Base-by-base conservation (phyloP, 345 rosid genomes). In the Salix arbutifolia region DNA sequence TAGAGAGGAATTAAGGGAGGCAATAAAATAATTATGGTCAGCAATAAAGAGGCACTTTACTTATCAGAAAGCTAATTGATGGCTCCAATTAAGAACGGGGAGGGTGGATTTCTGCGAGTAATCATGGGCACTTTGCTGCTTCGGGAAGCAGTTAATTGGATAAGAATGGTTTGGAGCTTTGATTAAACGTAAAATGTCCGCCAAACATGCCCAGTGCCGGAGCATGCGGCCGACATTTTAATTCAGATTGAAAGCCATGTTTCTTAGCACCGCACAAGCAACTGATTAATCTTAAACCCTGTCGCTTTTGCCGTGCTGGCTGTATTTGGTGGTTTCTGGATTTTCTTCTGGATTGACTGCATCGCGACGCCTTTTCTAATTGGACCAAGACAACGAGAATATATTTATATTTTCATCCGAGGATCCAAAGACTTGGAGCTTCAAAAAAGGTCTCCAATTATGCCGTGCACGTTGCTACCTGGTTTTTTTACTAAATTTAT, bases 391-490 rank as follows among this genome's bases (percentile, higher is more conserved):
- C 60, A 72, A 0, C 6, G 21, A 35, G 65, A 72, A 46, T 78
- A 50, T 25, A 53, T 53, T 26, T 31, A 30, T 28, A 46, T 71
- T 72, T 53, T 30, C 65, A 33, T 33, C 17, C 28, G 75, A 61
- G 76, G 71, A 76, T 35, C 56, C 67, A 72, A 60, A 73, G 65
- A 26, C 16, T 4, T n/a, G 17, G 60, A 13, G 65, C 67, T n/a
- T 13, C 53, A 31, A 10, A n/a, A 3, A 65, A 69, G 21, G 66
- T 35, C 60, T 74, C 65, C 83, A 75, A 77, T 86, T 52, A 86
- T 84, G 85, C n/a, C 58, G n/a, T 31, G 81, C 89, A 86, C 82
- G 85, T 83, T 67, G 66, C 23, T 58, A 2, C 44, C 44, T 33
- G 35, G 35, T 33, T 33, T 33, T 31, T 33, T 33, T 33, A 33